A percentile compares a stretch with the other conserved stretches of the same genome.
Conservation (phyloP, 345 rosid genomes). For the Rhizophora mangle region DNA sequence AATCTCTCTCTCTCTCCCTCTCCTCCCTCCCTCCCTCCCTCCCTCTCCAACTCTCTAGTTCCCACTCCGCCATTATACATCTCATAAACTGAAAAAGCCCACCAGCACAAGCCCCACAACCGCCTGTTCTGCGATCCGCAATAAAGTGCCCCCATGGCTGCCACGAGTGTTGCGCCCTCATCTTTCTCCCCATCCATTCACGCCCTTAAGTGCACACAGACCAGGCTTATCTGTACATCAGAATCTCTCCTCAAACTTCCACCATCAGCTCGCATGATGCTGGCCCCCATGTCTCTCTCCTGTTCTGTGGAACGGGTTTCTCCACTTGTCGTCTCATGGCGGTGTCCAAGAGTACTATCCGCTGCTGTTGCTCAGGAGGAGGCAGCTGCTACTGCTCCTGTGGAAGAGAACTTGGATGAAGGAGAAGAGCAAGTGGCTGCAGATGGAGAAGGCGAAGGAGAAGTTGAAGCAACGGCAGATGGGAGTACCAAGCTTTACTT, state of each 20-base stretch:
- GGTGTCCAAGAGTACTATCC: slow-evolving; percentile 35
- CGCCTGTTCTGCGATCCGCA: not conserved
- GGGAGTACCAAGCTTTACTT: slow-evolving; percentile 76
- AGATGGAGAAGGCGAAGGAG: slow-evolving; percentile 12
- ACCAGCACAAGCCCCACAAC: slow-evolving; percentile 12
- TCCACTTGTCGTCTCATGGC: slow-evolving; percentile 20
- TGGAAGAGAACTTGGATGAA: slow-evolving; percentile 22
- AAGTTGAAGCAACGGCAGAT: slow-evolving; percentile 10
- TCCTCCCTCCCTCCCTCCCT: not conserved
- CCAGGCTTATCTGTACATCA: slow-evolving; percentile 21
- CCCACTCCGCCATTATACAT: not conserved
- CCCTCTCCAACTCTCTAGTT: not conserved
- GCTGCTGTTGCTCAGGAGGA: slow-evolving; percentile 49
- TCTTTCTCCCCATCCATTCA: slow-evolving; percentile 40
- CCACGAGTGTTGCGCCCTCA: slow-evolving; percentile 47
- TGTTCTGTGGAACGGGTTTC: slow-evolving; percentile 8
- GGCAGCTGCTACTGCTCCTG: slow-evolving; percentile 30
- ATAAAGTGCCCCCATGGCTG: slow-evolving; percentile 25
- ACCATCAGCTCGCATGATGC: slow-evolving; percentile 13
- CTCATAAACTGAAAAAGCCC: slow-evolving; percentile 21
- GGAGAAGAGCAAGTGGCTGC: slow-evolving; percentile 14
- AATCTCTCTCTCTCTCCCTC: not conserved
- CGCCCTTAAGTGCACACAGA: slow-evolving; percentile 36
- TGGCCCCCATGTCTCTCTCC: slow-evolving; percentile 13
- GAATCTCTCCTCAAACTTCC: slow-evolving; percentile 15